Evolutionary conservation across 441 rosid species (phyloP).

Genomic region (Euphorbia schlechtendalii): DNA sequence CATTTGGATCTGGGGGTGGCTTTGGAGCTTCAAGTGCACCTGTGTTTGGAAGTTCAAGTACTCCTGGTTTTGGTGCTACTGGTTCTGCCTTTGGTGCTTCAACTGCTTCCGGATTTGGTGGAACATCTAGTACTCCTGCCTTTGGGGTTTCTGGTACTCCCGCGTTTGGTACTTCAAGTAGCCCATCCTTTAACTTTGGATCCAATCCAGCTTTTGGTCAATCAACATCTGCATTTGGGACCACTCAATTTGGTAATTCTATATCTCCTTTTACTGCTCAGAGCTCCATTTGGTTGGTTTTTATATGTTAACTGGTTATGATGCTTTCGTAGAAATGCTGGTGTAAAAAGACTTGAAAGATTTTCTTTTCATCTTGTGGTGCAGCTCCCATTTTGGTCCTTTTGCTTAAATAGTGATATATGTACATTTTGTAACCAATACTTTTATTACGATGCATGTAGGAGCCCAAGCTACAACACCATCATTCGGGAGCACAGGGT

Average conservation of each 20-base stretch:
- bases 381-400: neutral
- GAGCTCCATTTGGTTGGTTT: constrained; percentile 56
- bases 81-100: constrained; percentile 53
- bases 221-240: constrained; percentile 20
- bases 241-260: constrained; percentile 48
- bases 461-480: constrained; percentile 60
- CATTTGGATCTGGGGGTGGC: constrained; percentile 47
- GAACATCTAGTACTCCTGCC: constrained; percentile 26
- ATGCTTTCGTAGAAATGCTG: constrained; percentile 5
- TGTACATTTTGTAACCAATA: constrained; percentile 2
- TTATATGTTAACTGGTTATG: neutral
- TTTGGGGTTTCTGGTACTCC: constrained; percentile 45
- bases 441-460: constrained; percentile 28
- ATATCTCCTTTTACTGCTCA: constrained; percentile 61
- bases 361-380: neutral
- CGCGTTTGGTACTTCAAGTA: constrained; percentile 36
- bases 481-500: constrained; percentile 53
- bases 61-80: constrained; percentile 46
- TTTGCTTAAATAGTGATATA: neutral
- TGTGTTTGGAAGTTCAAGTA: constrained; percentile 52
- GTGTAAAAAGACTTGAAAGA: neutral
- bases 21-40: constrained; percentile 54
- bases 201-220: constrained; percentile 41
- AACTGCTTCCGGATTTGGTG: constrained; percentile 48
- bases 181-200: constrained; percentile 42